Evolutionary conservation across 108 stramenopile genomes (phyloP).

Genomic region (Cyclotella sp.): DNA sequence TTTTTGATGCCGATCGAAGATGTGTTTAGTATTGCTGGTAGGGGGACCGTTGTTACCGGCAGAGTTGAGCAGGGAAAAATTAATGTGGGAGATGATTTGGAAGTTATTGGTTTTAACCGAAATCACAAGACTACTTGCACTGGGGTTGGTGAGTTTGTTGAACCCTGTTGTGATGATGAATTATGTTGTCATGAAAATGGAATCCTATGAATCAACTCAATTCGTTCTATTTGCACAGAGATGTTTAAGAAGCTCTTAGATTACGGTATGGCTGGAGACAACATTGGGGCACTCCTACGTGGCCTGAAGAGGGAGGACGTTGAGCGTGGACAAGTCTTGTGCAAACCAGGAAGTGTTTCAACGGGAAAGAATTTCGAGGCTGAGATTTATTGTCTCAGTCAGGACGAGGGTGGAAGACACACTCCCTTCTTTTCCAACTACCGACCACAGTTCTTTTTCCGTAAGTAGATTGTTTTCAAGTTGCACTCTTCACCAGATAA

Average conservation of each 20-base stretch:
- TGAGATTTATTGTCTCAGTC: slow-evolving; percentile 95
- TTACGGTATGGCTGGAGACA: slow-evolving; percentile 98
- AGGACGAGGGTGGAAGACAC: slow-evolving; percentile 99
- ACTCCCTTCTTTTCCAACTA: slow-evolving; percentile 99
- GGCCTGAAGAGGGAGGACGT: slow-evolving; percentile 98
- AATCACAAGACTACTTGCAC: slow-evolving; percentile 93
- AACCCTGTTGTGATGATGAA: no score
- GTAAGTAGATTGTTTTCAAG: slow-evolving; percentile 38
- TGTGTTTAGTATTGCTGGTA: slow-evolving; percentile 98
- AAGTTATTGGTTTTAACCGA: slow-evolving; percentile 84
- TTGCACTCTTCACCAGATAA: neutral
- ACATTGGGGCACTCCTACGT: slow-evolving; percentile 96
- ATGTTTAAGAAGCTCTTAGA: slow-evolving; percentile 99
- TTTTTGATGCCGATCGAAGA: slow-evolving; percentile 99
- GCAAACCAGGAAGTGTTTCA: slow-evolving; percentile 86
- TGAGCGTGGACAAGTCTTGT: slow-evolving; percentile 95
- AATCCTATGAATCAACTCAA: no score
- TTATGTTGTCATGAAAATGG: no score
- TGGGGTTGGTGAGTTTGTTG: slow-evolving; percentile 69
- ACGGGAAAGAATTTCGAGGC: slow-evolving; percentile 93
- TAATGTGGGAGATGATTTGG: slow-evolving; percentile 97
- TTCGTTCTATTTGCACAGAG: slow-evolving; percentile 49
- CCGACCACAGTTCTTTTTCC: slow-evolving; percentile 99
- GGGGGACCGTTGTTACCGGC: slow-evolving; percentile 99
- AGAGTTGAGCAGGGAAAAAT: slow-evolving; percentile 95